Evolutionary conservation across 2,329 filamentous ascomycete species (phyloP).

Genomic region (Emmonsiellopsis sp.): DNA sequence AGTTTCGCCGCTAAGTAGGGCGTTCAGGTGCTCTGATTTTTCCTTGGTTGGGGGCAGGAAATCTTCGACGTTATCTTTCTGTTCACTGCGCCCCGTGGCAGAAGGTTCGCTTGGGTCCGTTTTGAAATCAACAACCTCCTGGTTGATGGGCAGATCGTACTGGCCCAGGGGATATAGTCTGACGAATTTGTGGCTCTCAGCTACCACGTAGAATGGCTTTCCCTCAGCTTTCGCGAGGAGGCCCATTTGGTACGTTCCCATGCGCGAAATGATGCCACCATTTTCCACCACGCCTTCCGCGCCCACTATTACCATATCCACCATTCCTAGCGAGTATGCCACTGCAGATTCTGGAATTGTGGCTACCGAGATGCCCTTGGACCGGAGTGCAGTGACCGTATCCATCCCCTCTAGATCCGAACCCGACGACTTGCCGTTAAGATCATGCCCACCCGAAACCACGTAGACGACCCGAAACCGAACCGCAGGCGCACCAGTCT

Average conservation of each 20-base stretch:
- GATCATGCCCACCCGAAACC: constrained; percentile 30
- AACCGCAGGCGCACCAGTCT: constrained; percentile 45
- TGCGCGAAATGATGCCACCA: constrained; percentile 79
- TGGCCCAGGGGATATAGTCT: constrained; percentile 75
- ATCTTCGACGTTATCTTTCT: not conserved
- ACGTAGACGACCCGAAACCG: constrained; percentile 80
- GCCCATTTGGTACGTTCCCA: constrained; percentile 82
- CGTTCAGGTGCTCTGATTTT: constrained; percentile 9
- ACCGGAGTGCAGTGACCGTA: constrained; percentile 62
- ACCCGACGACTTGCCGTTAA: constrained; percentile 15
- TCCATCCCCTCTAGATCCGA: constrained; percentile 54
- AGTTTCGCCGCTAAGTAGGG: constrained; percentile 10
- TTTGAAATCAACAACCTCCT: constrained; percentile 66
- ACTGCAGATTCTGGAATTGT: constrained; percentile 67
- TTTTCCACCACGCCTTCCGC: constrained; percentile 86
- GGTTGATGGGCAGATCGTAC: constrained; percentile 69
- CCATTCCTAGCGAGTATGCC: constrained; percentile 67
- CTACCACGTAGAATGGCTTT: constrained; percentile 80
- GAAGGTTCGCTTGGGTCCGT: constrained; percentile 36
- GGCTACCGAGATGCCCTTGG: constrained; percentile 70
- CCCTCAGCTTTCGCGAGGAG: constrained; percentile 63
- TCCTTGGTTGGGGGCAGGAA: constrained; percentile 3
- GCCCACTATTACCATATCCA: constrained; percentile 59
- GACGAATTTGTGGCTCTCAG: constrained; percentile 95
- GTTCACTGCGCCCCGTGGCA: not conserved